These are phyloP conservation scores for Globisporangium sylvaticum DNA, from an alignment of 352 stramenopile species.

Conservation along the genomic window DNA sequence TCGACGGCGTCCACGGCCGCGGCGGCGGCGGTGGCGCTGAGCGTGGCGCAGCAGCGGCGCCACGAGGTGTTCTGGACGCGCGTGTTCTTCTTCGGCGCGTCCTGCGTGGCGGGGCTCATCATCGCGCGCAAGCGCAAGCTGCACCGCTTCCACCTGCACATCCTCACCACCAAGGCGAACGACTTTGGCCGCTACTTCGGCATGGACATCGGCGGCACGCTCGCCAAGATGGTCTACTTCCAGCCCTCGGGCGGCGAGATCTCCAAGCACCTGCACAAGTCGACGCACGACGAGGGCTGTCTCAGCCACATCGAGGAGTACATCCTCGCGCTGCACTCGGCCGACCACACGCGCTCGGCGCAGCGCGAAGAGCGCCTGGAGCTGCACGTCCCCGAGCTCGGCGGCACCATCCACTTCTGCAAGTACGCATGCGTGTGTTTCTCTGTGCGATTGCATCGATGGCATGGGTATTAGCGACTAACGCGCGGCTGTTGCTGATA, in stretches of 20 bases:
- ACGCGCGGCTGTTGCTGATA: not conserved
- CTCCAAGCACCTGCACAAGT: conserved; percentile 16
- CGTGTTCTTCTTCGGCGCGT: conserved; percentile 66
- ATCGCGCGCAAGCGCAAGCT: conserved; percentile 68
- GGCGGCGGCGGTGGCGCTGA: not conserved
- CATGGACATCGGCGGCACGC: conserved; percentile 91
- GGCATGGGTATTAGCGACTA: conserved; percentile 1
- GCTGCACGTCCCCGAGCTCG: conserved; percentile 69
- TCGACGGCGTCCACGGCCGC: not conserved
- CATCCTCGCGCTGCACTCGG: conserved; percentile 39
- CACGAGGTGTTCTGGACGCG: conserved; percentile 63
- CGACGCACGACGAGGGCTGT: conserved; percentile 38
- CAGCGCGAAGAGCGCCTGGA: conserved; percentile 56
- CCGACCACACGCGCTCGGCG: conserved; percentile 32
- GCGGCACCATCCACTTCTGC: conserved; percentile 95
- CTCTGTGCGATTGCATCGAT: not conserved
- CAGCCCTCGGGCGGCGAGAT: conserved; percentile 49
- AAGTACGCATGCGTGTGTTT: conserved; percentile 24
- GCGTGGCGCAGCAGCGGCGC: conserved; percentile 14
- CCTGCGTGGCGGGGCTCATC: conserved; percentile 63
- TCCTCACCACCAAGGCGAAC: conserved; percentile 60
- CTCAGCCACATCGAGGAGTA: conserved; percentile 51
- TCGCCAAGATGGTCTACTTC: conserved; percentile 94
- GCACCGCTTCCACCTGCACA: conserved; percentile 60
- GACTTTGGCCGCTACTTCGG: conserved; percentile 81